phyloP scores from a whole-genome alignment of 306 rosid species.

The Vigna radiata region DNA sequence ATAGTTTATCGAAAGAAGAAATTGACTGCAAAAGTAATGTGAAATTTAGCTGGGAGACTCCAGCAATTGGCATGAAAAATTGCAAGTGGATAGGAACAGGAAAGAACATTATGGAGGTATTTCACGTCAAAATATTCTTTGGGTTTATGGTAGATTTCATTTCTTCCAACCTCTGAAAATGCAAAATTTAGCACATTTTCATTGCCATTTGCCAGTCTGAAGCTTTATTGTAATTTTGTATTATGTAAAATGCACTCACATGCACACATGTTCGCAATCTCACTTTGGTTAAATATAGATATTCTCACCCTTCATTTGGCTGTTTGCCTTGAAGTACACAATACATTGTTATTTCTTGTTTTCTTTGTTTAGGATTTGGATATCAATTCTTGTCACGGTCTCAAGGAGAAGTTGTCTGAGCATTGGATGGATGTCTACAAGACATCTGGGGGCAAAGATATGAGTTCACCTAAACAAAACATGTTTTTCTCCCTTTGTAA shows the following conservation, averaged over 20 bases:
- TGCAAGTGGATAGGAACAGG: conserved; percentile 91
- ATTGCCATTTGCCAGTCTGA: conserved; percentile 12
- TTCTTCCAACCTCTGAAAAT: conserved; percentile 36
- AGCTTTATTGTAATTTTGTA: conserved; percentile 30
- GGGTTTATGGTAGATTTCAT: conserved; percentile 23
- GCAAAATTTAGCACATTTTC: conserved; percentile 14
- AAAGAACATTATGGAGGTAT: conserved; percentile 75
- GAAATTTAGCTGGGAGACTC: conserved; percentile 76
- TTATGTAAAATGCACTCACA: neutral
- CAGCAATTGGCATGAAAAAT: conserved; percentile 75
- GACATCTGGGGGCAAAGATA: conserved; percentile 71
- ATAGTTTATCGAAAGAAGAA: conserved; percentile 71
- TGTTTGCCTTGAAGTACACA: conserved; percentile 15
- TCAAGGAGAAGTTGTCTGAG: conserved; percentile 65
- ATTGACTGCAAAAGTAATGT: conserved; percentile 56
- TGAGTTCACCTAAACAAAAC: conserved; percentile 66
- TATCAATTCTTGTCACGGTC: conserved; percentile 49
- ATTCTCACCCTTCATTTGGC: conserved; percentile 4
- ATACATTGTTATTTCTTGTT: conserved; percentile 29
- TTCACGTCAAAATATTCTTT: conserved; percentile 18
- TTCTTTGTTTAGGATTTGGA: conserved; percentile 61
- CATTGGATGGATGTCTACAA: conserved; percentile 84
- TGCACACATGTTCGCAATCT: neutral
- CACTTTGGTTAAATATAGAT: conserved; percentile 16
- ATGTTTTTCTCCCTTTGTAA: conserved; percentile 81